phyloP scores from a whole-genome alignment of 805 yeast species.

The Teunomyces barrocoloradensis region DNA sequence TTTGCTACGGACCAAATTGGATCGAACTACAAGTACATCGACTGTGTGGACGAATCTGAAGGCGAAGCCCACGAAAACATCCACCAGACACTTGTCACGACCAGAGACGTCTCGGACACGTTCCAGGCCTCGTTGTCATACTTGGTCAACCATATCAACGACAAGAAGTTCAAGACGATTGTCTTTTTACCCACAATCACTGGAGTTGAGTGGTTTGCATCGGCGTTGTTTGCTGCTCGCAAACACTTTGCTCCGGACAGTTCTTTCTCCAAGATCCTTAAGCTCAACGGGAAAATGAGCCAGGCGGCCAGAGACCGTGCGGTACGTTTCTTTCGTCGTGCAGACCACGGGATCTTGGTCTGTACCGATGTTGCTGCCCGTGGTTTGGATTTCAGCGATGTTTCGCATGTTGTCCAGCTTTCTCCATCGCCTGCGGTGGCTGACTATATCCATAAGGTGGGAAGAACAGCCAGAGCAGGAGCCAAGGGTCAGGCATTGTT shows the following conservation, averaged over 20 bases:
- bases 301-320: constrained; percentile 66
- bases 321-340: constrained; percentile 51
- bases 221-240: constrained; percentile 28
- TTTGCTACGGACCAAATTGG: constrained; percentile 65
- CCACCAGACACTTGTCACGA: constrained; percentile 59
- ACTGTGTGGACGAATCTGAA: constrained; percentile 71
- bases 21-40: constrained; percentile 53
- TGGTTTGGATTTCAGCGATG: constrained; percentile 93
- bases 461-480: constrained; percentile 96
- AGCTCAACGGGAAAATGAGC: constrained; percentile 71
- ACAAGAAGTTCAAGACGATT: constrained; percentile 65
- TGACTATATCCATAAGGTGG: constrained; percentile 89
- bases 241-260: constrained; percentile 14
- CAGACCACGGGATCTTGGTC: constrained; percentile 58
- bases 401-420: constrained; percentile 79
- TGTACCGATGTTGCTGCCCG: constrained; percentile 95
- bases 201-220: constrained; percentile 57
- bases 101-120: constrained; percentile 55
- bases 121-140: constrained; percentile 56
- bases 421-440: constrained; percentile 72
- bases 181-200: constrained; percentile 79
- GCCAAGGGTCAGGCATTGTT: constrained; percentile 67
- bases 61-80: constrained; percentile 77
- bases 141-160: constrained; percentile 39
- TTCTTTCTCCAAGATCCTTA: constrained; percentile 21